Base-by-base conservation (phyloP, 2,329 filamentous ascomycete species). In the Penicillium frequentans region DNA sequence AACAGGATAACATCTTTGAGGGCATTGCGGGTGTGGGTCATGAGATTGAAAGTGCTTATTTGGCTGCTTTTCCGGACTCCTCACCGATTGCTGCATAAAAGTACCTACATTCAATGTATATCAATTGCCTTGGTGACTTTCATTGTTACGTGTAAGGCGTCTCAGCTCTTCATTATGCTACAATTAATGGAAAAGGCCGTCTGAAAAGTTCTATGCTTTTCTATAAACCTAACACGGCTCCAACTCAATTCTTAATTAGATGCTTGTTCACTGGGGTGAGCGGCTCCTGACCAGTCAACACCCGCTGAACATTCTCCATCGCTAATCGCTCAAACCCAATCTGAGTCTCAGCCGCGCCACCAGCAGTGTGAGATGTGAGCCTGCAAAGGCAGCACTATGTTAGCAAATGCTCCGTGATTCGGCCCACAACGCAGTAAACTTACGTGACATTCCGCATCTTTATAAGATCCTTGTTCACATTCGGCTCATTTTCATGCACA, bases 21-120 rank as follows among this genome's bases (percentile, higher is more conserved):
- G 67, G 68, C 1, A 57, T 68, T 14, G 54, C 49, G 2, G 57
- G 53, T 11, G 69, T 69, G 63, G 62, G 54, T 1, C 57, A 57
- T 11, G 65, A 69, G 47, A 54, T 69, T 23, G 66, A 70, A 35
- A 58, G 56, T 11, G 57, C 61, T 11, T 67, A 67, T 56, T 29
- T 57, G 33, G 60, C 61, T 24, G 59, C 59, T 13, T 65, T 63
- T 53, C 57, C 58, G 16, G 51, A 57, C 45, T 43, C 27, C 9
- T 43, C 43, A 8, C 43, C 3, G 3, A 37, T 53, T 21, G 29
- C n/a, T 21, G 23, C 13, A 7, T 31, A 31, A 4, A 16, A 11
- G 19, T 23, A 42, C 19, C 10, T n/a, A 37, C 6, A n/a, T 11
- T 21, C 2, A 37, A 37, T 37, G n/a, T 21, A 1, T 21, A 21